phyloP scores from a whole-genome alignment of 768 basidiomycete genomes.

The Hortiboletus campestris region DNA sequence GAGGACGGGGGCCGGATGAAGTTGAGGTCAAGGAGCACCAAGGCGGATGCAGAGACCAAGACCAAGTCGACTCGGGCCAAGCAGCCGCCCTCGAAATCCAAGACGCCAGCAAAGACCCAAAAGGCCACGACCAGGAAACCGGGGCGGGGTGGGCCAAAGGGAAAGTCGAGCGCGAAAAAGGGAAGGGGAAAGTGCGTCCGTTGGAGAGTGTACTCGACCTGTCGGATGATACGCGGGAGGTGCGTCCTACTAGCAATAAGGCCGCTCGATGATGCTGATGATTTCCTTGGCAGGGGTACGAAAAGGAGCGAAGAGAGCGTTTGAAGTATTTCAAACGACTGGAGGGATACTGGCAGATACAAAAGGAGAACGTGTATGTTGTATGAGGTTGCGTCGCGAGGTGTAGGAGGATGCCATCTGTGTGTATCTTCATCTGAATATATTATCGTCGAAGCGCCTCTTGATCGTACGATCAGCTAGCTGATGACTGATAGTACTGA shows the following conservation, averaged over 20 bases:
- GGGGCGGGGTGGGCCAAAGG: constrained; percentile 21
- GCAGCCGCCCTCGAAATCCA: constrained; percentile 11
- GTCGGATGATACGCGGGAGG: constrained; percentile 33
- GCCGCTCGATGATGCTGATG: not conserved
- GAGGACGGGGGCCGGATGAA: constrained; percentile 17
- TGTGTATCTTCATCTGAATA: constrained; percentile 15
- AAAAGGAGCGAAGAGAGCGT: constrained; percentile 47
- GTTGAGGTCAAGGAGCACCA: constrained; percentile 17
- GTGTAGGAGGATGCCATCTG: constrained; percentile 6
- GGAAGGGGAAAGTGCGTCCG: constrained; percentile 26
- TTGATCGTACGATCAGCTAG: not conserved
- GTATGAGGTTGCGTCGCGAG: constrained; percentile 35
- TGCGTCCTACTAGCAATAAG: constrained; percentile 1
- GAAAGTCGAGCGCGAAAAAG: constrained; percentile 19
- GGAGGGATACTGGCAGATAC: constrained; percentile 51
- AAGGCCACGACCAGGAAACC: constrained; percentile 9
- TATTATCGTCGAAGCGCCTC: not conserved
- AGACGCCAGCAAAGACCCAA: constrained; percentile 4
- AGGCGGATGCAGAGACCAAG: constrained; percentile 5
- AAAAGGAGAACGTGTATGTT: constrained; percentile 58
- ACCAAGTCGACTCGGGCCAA: constrained; percentile 8
- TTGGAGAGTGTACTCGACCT: constrained; percentile 26
- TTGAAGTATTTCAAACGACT: constrained; percentile 53
- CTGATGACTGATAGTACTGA: no score
- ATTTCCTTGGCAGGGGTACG: constrained; percentile 34